phyloP scores from a whole-genome alignment of 2,329 filamentous ascomycete species.

The Cercospora citrullina region DNA sequence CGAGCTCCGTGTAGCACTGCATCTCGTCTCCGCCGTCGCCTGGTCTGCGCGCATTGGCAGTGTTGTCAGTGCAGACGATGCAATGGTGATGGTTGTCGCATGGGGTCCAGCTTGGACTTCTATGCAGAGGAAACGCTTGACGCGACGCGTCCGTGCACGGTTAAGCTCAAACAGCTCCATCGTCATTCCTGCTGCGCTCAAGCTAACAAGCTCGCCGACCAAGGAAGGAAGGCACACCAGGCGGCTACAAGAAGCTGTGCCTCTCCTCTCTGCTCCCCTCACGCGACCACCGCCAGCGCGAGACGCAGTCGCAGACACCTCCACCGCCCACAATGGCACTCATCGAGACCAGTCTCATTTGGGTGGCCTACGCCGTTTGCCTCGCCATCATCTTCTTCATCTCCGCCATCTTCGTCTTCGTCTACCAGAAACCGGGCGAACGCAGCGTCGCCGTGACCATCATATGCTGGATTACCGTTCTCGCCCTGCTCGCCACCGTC shows the following conservation, averaged over 20 bases:
- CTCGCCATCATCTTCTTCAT: conserved; percentile 73
- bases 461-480: conserved; percentile 83
- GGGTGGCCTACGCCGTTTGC: conserved; percentile 87
- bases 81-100: background rate
- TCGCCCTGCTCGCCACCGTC: conserved; percentile 84
- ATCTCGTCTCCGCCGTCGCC: conserved; percentile 51
- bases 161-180: too few relatives aligned
- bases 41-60: background rate
- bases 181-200: background rate
- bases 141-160: too few relatives aligned
- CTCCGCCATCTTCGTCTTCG: conserved; percentile 81
- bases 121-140: too few relatives aligned
- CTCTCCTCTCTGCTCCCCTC: background rate
- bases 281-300: background rate
- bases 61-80: background rate
- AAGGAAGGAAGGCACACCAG: background rate
- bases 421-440: conserved; percentile 87
- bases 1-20: conserved; percentile 97
- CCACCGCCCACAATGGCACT: conserved; percentile 56
- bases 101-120: background rate
- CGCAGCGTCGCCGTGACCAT: conserved; percentile 78
- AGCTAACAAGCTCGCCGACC: background rate
- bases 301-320: background rate
- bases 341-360: conserved; percentile 87
- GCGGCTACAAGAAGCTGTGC: conserved; percentile 2